Conservation (phyloP, 805 yeast genomes). For the Sugiyamaella chiloensis region DNA sequence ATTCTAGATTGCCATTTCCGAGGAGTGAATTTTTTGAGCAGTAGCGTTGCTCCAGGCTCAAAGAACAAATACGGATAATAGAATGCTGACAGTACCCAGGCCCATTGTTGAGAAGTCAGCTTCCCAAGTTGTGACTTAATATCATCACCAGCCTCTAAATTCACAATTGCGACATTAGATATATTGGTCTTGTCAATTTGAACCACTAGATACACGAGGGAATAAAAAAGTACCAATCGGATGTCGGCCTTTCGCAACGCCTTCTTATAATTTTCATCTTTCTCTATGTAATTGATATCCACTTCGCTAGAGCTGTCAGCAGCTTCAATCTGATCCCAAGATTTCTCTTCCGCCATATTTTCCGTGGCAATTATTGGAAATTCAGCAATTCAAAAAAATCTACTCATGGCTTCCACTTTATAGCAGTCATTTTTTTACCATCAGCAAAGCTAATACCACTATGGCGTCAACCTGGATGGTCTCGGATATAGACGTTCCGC, state of each 20-base stretch:
- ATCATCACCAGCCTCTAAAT: slow-evolving; percentile 9
- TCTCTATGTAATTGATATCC: background rate
- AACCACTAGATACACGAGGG: slow-evolving; percentile 8
- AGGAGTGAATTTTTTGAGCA: slow-evolving; percentile 36
- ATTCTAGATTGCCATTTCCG: slow-evolving; percentile 32
- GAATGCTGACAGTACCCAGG: slow-evolving; percentile 41
- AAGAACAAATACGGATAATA: slow-evolving; percentile 33
- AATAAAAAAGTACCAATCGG: slow-evolving; percentile 7
- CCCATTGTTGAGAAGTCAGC: slow-evolving; percentile 12
- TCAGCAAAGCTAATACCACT: no score
- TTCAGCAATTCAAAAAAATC: no score
- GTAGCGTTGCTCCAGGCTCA: slow-evolving; percentile 40
- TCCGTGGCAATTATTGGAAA: no score
- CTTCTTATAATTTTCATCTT: background rate
- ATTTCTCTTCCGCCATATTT: background rate
- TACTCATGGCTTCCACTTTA: no score
- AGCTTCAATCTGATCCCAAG: background rate
- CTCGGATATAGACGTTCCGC: no score
- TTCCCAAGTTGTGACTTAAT: slow-evolving; percentile 8
- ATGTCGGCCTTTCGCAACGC: slow-evolving; percentile 8
- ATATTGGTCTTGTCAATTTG: slow-evolving; percentile 9
- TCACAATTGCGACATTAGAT: slow-evolving; percentile 10
- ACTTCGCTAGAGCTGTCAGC: background rate
- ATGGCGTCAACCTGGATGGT: no score
- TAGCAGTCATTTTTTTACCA: no score